Percentiles rank a stretch among this genome's conserved stretches.
These are phyloP conservation scores for Aspergillus novofumigatus DNA, from an alignment of 2,329 filamentous ascomycete genomes.

Conservation along the genomic window DNA sequence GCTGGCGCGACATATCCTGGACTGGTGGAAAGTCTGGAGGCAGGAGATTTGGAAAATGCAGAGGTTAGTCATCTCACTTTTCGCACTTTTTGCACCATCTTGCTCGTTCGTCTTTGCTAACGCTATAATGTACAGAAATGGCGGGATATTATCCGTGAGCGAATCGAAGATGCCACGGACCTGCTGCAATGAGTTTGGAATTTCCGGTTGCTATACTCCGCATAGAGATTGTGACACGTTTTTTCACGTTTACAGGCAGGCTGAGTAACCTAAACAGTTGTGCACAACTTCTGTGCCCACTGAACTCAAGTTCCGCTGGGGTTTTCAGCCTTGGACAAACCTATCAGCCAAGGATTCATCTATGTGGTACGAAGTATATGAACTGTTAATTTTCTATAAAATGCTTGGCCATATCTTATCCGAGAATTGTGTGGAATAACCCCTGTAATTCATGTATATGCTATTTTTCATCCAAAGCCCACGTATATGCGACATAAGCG, in stretches of 20 bases:
- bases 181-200: constrained; percentile 20
- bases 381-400: background rate
- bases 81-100: background rate
- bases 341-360: background rate
- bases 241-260: background rate
- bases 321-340: background rate
- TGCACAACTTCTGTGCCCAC: background rate
- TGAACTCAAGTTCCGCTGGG: background rate
- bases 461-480: background rate
- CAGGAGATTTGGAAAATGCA: constrained; percentile 43
- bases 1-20: constrained; percentile 66
- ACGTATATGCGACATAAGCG: background rate
- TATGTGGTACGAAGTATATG: background rate
- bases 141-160: constrained; percentile 35
- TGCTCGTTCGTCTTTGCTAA: constrained; percentile 1
- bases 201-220: background rate
- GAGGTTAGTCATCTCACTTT: constrained; percentile 44
- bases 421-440: background rate
- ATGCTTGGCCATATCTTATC: background rate
- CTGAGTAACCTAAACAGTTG: background rate
- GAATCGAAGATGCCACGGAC: constrained; percentile 30
- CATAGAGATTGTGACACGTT: background rate
- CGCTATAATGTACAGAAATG: constrained; percentile 34
- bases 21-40: constrained; percentile 59
- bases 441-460: background rate